Evolutionary conservation across 306 rosid genomes (phyloP).

Genomic region (peach (Prunus persica)): Prunus_persica_NCBIv2 NC_034014.1:20144501-20145000

Average conservation of each 20-base stretch:
- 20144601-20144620: not conserved
- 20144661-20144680: too few relatives aligned
- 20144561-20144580: not conserved
- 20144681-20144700: not conserved
- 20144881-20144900: not conserved
- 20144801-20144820: not conserved
- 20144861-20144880: conserved; percentile 1
- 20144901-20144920: not conserved
- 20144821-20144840: not conserved
- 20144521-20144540: not conserved
- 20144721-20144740: too few relatives aligned
- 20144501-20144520: not conserved
- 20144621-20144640: not conserved
- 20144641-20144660: not conserved
- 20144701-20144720: not conserved
- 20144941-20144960: conserved; percentile 11
- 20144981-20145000: not conserved
- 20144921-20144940: not conserved
- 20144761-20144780: not conserved
- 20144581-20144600: not conserved
- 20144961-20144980: not conserved
- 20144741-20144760: not conserved
- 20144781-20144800: not conserved
- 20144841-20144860: not conserved
- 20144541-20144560: conserved; percentile 14